Evolutionary conservation across 2,329 filamentous ascomycete species (phyloP).

Genomic region (Alternaria triticimaculans): DNA sequence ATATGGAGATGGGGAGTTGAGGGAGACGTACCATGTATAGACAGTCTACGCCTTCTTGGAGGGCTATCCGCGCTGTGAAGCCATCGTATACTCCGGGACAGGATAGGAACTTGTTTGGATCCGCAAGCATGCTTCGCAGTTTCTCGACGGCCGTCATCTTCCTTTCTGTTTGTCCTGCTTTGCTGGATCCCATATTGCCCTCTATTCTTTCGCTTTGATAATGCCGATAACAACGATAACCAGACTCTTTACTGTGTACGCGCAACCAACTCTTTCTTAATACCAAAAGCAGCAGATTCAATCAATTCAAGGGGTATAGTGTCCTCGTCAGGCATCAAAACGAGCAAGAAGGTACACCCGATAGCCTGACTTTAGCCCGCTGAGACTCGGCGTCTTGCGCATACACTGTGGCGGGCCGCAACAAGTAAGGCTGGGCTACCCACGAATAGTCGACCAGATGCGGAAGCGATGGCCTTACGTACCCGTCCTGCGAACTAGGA

Average conservation of each 20-base stretch:
- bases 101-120: constrained; percentile 54
- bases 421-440: neutral
- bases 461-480: neutral
- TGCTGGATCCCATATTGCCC: constrained; percentile 15
- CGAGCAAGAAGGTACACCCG: neutral
- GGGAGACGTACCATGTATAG: constrained; percentile 67
- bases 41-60: constrained; percentile 67
- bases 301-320: neutral
- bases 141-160: constrained; percentile 38
- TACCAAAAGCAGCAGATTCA: neutral
- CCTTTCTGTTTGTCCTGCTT: constrained; percentile 9
- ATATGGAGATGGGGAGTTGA: neutral
- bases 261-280: neutral
- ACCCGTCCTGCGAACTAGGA: neutral
- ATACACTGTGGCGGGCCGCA: constrained; percentile 1
- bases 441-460: neutral
- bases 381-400: constrained; percentile 13
- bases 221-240: neutral
- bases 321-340: neutral
- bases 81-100: constrained; percentile 74
- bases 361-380: constrained; percentile 1
- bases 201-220: neutral
- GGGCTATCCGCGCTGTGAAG: constrained; percentile 68
- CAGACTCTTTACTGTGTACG: neutral
- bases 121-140: constrained; percentile 39